phyloP scores from a whole-genome alignment of 495 filamentous ascomycete genomes.

The Aspergillus taichungensis region DNA sequence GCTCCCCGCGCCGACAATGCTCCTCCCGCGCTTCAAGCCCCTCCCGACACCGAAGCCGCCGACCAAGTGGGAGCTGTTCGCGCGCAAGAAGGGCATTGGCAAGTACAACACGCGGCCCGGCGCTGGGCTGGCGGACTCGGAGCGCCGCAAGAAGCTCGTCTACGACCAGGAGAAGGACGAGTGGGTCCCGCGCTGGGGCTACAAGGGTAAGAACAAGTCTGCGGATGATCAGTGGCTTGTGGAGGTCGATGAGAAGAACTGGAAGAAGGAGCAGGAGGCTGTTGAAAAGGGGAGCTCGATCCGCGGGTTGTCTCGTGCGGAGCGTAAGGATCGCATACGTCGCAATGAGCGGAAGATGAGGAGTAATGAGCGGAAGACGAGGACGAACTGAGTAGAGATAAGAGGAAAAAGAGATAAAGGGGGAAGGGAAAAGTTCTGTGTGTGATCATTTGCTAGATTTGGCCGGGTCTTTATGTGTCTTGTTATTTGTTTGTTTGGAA shows the following conservation, averaged over 20 bases:
- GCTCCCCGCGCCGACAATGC: constrained; percentile 59
- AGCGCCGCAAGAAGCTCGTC: constrained; percentile 69
- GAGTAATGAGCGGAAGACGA: constrained; percentile 52
- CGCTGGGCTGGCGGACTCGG: constrained; percentile 35
- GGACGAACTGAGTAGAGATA: constrained; percentile 29
- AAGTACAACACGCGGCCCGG: constrained; percentile 37
- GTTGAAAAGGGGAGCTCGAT: constrained; percentile 53
- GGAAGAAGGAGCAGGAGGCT: constrained; percentile 52
- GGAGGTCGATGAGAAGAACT: constrained; percentile 72
- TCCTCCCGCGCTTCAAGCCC: constrained; percentile 82
- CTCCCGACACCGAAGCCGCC: constrained; percentile 67
- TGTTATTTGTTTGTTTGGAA: constrained; percentile 11
- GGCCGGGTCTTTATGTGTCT: constrained; percentile 7
- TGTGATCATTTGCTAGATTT: background rate
- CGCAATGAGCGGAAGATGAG: constrained; percentile 63
- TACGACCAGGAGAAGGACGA: constrained; percentile 80
- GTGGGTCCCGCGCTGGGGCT: constrained; percentile 91
- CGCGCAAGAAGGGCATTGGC: constrained; percentile 87
- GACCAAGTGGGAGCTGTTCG: constrained; percentile 93
- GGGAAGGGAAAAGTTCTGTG: background rate
- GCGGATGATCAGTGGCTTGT: constrained; percentile 68
- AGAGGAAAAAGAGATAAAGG: background rate
- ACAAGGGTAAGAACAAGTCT: constrained; percentile 83
- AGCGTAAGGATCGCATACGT: constrained; percentile 55
- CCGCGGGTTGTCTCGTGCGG: constrained; percentile 51